These are phyloP conservation scores for Bipolaris cookei DNA, from an alignment of 2,329 filamentous ascomycete genomes.

Conservation along the genomic window DNA sequence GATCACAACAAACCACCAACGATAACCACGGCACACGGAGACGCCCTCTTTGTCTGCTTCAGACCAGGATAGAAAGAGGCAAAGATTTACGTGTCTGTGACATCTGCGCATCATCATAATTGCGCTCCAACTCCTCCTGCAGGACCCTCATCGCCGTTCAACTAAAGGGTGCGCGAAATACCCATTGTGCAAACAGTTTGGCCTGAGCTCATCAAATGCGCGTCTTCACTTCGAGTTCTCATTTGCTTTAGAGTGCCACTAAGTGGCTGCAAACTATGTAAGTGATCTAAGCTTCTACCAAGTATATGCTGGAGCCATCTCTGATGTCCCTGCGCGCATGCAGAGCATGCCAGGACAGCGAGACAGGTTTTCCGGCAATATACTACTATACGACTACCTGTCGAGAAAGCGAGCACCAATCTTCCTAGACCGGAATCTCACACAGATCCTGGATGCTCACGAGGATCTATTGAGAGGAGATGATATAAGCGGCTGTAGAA, in stretches of 20 bases:
- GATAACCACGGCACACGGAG: background rate
- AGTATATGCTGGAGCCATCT: background rate
- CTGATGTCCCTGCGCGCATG: background rate
- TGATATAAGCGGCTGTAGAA: background rate
- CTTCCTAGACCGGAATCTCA: conserved; percentile 39
- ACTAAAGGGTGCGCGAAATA: background rate
- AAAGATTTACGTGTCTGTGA: background rate
- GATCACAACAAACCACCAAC: conserved; percentile 7
- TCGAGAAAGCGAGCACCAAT: conserved; percentile 24
- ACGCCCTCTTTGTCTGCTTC: background rate
- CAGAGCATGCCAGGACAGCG: conserved; percentile 36
- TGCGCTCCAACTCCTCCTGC: background rate
- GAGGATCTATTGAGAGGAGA: conserved; percentile 16
- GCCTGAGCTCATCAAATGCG: conserved; percentile 1
- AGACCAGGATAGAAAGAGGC: background rate
- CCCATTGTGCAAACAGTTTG: background rate
- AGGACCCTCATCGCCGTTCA: background rate
- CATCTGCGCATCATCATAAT: background rate
- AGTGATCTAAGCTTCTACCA: background rate
- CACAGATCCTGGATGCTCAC: conserved; percentile 27
- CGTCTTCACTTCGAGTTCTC: conserved; percentile 1
- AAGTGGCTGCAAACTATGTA: conserved; percentile 8
- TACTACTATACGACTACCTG: conserved; percentile 36
- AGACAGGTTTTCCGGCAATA: conserved; percentile 31
- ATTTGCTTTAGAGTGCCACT: conserved; percentile 20